Evolutionary conservation across 108 stramenopile species (phyloP).

Genomic region (Cylindrotheca closterium): DNA sequence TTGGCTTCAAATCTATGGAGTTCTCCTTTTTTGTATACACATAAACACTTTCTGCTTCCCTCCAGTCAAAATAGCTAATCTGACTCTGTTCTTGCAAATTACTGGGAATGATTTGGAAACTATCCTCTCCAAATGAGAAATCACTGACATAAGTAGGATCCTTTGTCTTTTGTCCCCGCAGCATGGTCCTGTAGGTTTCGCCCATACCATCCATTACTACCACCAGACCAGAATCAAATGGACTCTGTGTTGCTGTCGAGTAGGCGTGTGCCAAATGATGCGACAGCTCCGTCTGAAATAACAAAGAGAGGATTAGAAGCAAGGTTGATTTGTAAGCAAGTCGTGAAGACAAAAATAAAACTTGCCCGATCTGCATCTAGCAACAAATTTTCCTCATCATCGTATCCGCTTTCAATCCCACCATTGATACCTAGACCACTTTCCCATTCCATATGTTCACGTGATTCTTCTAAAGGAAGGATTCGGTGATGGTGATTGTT

Average conservation of each 20-base stretch:
- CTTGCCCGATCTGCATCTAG: slow-evolving; percentile 3
- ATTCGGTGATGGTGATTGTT: slow-evolving; percentile 96
- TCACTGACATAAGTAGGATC: slow-evolving; percentile 78
- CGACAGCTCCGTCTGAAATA: slow-evolving; percentile 62
- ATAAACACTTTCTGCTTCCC: slow-evolving; percentile 95
- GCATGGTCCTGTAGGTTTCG: slow-evolving; percentile 88
- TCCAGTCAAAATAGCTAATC: slow-evolving; percentile 66
- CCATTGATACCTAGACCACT: slow-evolving; percentile 70
- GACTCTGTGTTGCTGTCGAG: slow-evolving; percentile 78
- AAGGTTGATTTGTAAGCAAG: neutral
- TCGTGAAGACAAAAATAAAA: neutral
- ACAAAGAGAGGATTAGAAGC: neutral
- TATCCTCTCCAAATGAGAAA: slow-evolving; percentile 39
- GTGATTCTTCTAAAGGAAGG: slow-evolving; percentile 61
- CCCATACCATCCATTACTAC: slow-evolving; percentile 97
- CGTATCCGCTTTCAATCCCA: slow-evolving; percentile 61
- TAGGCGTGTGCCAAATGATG: slow-evolving; percentile 97
- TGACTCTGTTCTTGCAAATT: slow-evolving; percentile 58
- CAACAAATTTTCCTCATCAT: slow-evolving; percentile 71
- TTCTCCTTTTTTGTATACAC: slow-evolving; percentile 44
- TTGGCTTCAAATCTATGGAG: slow-evolving; percentile 43
- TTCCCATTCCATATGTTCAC: slow-evolving; percentile 78
- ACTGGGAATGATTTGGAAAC: slow-evolving; percentile 73
- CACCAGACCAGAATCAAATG: slow-evolving; percentile 80
- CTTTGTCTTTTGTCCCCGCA: slow-evolving; percentile 29